Evolutionary conservation across 495 filamentous ascomycete species (phyloP).

Genomic region (Tuber indicum): DNA sequence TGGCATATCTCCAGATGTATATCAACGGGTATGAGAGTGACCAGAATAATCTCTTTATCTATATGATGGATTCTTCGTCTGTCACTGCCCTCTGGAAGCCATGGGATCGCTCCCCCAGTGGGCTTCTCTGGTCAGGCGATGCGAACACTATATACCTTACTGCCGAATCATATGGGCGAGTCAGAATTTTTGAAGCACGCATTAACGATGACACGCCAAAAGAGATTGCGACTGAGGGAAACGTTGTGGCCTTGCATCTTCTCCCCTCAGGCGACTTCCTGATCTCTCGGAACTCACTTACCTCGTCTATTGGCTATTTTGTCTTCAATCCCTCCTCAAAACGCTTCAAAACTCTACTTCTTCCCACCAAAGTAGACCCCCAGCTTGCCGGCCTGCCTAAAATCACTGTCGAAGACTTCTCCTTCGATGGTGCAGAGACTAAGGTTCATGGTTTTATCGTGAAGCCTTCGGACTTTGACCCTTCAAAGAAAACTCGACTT

Average conservation of each 20-base stretch:
- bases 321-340: slow-evolving; percentile 49
- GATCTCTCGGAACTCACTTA: slow-evolving; percentile 57
- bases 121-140: slow-evolving; percentile 60
- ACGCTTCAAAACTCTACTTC: slow-evolving; percentile 52
- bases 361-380: slow-evolving; percentile 44
- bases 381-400: slow-evolving; percentile 54
- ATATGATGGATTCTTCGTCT: slow-evolving; percentile 22
- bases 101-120: slow-evolving; percentile 64
- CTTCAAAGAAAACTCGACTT: slow-evolving; percentile 68
- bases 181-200: slow-evolving; percentile 58
- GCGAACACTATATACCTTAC: slow-evolving; percentile 58
- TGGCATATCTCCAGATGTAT: slow-evolving; percentile 76
- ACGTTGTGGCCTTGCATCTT: slow-evolving; percentile 54
- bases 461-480: slow-evolving; percentile 71
- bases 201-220: slow-evolving; percentile 50
- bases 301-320: slow-evolving; percentile 42
- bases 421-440: slow-evolving; percentile 58
- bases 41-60: slow-evolving; percentile 63
- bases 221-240: slow-evolving; percentile 56
- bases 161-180: slow-evolving; percentile 60
- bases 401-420: slow-evolving; percentile 62
- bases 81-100: slow-evolving; percentile 49
- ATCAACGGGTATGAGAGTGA: slow-evolving; percentile 83
- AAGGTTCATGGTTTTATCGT: slow-evolving; percentile 72
- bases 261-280: slow-evolving; percentile 55